Percentiles rank a stretch among this genome's conserved stretches.
These are phyloP conservation scores for Berkeleyomyces rouxiae DNA, from an alignment of 2,329 filamentous ascomycete species.

Conservation along the genomic window DNA sequence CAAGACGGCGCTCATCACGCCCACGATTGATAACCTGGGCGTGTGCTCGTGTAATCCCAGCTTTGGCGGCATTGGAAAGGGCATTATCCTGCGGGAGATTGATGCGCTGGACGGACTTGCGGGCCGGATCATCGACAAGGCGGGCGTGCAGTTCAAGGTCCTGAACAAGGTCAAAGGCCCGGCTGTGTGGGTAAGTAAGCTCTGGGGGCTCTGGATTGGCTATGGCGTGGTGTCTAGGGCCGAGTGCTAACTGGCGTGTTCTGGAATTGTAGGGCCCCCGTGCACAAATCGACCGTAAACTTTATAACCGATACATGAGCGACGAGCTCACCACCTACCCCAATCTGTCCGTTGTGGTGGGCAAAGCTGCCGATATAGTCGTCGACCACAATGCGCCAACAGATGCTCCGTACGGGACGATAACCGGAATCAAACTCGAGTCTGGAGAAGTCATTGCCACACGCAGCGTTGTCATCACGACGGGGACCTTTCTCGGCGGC, in stretches of 20 bases:
- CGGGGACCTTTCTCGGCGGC: slow-evolving; percentile 84
- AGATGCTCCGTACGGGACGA: slow-evolving; percentile 29
- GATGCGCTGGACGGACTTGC: slow-evolving; percentile 87
- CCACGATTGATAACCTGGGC: slow-evolving; percentile 72
- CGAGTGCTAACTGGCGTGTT: background rate
- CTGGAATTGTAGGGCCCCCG: slow-evolving; percentile 47
- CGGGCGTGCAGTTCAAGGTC: slow-evolving; percentile 83
- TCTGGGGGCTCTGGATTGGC: background rate
- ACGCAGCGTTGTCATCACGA: slow-evolving; percentile 78
- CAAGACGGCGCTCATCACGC: slow-evolving; percentile 77
- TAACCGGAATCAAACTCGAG: slow-evolving; percentile 73
- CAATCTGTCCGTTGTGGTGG: slow-evolving; percentile 65
- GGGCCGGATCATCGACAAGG: slow-evolving; percentile 78
- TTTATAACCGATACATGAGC: slow-evolving; percentile 84
- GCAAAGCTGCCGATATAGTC: slow-evolving; percentile 85
- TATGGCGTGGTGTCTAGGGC: background rate
- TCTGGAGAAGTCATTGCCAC: slow-evolving; percentile 72
- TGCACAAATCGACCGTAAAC: slow-evolving; percentile 79
- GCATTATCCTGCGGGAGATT: slow-evolving; percentile 86
- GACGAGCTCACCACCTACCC: slow-evolving; percentile 66
- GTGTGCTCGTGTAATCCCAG: slow-evolving; percentile 95
- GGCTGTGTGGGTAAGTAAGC: slow-evolving; percentile 58
- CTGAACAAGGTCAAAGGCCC: slow-evolving; percentile 82
- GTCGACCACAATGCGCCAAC: slow-evolving; percentile 35
- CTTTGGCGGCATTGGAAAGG: slow-evolving; percentile 96